Evolutionary conservation across 108 stramenopile genomes (phyloP), one percentile per base, ranked within the genome.

Genomic region (Parmales sp.): DNA sequence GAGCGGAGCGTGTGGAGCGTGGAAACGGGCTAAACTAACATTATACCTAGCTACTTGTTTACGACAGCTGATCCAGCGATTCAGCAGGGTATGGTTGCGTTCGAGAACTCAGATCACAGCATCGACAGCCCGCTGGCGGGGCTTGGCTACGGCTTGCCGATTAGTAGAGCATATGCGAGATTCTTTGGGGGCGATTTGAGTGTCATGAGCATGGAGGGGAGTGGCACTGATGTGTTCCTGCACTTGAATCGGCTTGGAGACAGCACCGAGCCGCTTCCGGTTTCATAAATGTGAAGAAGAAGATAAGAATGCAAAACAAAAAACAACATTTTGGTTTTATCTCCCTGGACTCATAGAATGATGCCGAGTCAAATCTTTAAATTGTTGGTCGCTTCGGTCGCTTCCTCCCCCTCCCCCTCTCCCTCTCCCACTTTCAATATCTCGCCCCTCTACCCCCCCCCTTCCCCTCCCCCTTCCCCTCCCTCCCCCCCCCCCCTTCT

Each of bases 201-300:
- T 63, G 83, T 99, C 75, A 94, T 98, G 89, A 92, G 91, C 63
- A 97, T 99, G 96, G 96, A 99, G 60, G 99, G 99, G 9, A 95
- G 92, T 71, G 99, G 99, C 13, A 98, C 99, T 0, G 99, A 99
- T 82, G 95, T 93, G 2, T 99, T 96, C 73, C 88, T 98, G 4
- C 91, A 98, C 68, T 78, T 98, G 68, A 80, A 84, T 8, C 50
- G 89, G 60, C 73, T 93, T 67, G 92, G 90, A 38, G 82, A 90
- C 74, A 84, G 78, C 37, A 79, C 76, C 48, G 92, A 93, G 66
- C 89, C 92, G 19, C 64, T 93, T 38, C 89, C 92, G 7, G 87
- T 91, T 72, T 91, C 74, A 38, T 8, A 51, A 51, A 16, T 44
- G 43, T 13, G 9, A 13, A 13, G 9, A 16, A 44, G 43, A 44